phyloP scores from a whole-genome alignment of 2,329 filamentous ascomycete species.

The Verticillium albo-atrum region DNA sequence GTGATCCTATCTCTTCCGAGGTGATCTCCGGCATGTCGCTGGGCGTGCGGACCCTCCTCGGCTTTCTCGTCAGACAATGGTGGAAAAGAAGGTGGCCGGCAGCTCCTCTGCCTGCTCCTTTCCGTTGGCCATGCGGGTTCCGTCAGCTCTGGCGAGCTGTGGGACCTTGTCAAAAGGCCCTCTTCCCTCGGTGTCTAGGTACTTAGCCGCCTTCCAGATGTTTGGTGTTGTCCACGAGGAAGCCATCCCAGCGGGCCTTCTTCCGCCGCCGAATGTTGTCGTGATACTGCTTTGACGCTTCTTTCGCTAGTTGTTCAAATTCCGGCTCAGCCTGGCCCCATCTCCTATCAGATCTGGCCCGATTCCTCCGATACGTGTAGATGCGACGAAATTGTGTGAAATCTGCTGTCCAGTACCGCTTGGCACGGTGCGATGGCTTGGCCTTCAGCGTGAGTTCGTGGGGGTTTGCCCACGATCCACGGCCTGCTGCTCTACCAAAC shows the following conservation, averaged over 20 bases:
- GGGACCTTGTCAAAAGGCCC: conserved; percentile 17
- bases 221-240: conserved; percentile 19
- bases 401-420: conserved; percentile 23
- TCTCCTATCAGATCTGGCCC: conserved; percentile 12
- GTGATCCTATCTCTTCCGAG: conserved; percentile 13
- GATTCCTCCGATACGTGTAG: conserved; percentile 22
- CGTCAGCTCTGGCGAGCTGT: conserved; percentile 13
- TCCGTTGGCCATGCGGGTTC: conserved; percentile 5
- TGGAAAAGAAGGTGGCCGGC: conserved; percentile 14
- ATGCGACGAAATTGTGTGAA: conserved; percentile 20
- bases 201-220: conserved; percentile 23
- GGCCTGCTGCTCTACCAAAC: neutral
- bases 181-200: conserved; percentile 12
- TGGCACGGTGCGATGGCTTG: conserved; percentile 19
- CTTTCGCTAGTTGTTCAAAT: conserved; percentile 13
- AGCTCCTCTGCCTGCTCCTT: conserved; percentile 14
- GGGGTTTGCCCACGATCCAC: neutral
- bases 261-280: conserved; percentile 17
- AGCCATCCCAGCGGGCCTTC: conserved; percentile 19
- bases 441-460: conserved; percentile 13
- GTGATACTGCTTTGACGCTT: conserved; percentile 17
- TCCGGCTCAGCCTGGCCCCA: neutral
- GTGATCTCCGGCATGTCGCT: conserved; percentile 9
- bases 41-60: conserved; percentile 9
- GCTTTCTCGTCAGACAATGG: conserved; percentile 12